Evolutionary conservation across 1,284 basidiomycete genomes (phyloP), one percentile per base, ranked within the genome.

Genomic region (Cystobasidium sp.): DNA sequence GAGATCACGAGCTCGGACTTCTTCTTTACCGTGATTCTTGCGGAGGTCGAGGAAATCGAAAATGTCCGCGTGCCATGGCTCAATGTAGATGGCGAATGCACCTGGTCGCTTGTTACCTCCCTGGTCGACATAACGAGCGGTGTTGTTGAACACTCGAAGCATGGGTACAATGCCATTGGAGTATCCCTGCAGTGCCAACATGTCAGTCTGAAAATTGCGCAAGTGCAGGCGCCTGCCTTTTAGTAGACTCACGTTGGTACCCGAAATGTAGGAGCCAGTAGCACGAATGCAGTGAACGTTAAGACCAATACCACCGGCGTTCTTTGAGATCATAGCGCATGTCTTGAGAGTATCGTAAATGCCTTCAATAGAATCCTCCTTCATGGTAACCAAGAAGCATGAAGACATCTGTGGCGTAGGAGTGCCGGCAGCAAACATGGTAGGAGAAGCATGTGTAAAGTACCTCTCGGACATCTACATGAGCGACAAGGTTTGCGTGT

Each of bases 11-110:
- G 97, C 97, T 78, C 97, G 92, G 68, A 90, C 89, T 84, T 99
- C 96, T 84, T 99, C 97, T 84, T 99, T 99, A 75, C 97, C 97
- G 81, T 99, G 97, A 84, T 99, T 99, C 88, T 99, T 99, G 81
- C 97, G 88, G 59, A 99, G 87, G 83, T 99, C 96, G 78, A 99
- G 87, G 87, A 99, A 98, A 78, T 98, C 96, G 80, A 98, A 98
- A 79, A 99, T 85, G 83, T 99, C 97, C 46, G 93, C 88, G 83
- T 99, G 96, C 80, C 80, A 80, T 20, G 80, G 80, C 76, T 80
- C 78, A 76, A 79, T 74, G 77, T 79, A 78, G 66, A 80, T 79
- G 66, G 97, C 93, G 80, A 99, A 98, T 1, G 97, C 97, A 77
- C 97, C 97, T 1, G 97, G 97, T 56, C 97, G 92, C 86, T 99